phyloP scores from a whole-genome alignment of 2,329 filamentous ascomycete species.

The Diaporthe helianthi region DNA sequence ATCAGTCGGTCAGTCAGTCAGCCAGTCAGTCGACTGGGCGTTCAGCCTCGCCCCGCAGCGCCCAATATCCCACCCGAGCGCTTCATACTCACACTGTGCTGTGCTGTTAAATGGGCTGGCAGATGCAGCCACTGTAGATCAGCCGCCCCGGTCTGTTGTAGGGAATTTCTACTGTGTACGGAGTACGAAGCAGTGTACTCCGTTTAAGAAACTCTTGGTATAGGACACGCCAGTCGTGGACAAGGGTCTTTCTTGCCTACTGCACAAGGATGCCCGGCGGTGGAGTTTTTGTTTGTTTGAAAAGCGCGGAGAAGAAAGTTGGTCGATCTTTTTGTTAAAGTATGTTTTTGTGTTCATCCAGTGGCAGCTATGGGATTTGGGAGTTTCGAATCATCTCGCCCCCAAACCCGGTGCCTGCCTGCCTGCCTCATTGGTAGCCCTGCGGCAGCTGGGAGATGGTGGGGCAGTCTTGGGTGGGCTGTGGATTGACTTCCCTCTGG shows the following conservation, averaged over 20 bases:
- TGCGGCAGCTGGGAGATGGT: background rate
- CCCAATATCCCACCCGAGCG: background rate
- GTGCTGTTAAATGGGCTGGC: background rate
- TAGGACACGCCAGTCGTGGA: conserved; percentile 9
- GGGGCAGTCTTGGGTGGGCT: background rate
- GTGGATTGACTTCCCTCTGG: background rate
- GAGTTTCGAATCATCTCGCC: conserved; percentile 3
- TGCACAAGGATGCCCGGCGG: conserved; percentile 20
- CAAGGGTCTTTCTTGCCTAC: background rate
- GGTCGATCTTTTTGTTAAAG: background rate
- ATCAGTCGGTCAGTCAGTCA: background rate
- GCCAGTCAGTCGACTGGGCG: too few relatives aligned
- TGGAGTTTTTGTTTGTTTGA: conserved; percentile 15
- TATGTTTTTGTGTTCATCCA: background rate
- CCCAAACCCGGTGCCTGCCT: background rate
- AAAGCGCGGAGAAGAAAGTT: background rate
- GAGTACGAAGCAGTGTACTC: too few relatives aligned
- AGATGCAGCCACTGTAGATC: conserved; percentile 12
- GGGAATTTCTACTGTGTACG: too few relatives aligned
- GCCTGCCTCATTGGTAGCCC: background rate
- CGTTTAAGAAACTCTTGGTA: background rate
- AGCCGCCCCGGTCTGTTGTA: background rate
- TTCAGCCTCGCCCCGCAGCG: background rate
- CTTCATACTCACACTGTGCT: too few relatives aligned
- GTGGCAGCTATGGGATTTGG: background rate